A percentile compares a stretch with the other conserved stretches of the same genome.
Evolutionary conservation across 75 land plant species (phyloP).

Genomic region (Gnetum montanum): DNA sequence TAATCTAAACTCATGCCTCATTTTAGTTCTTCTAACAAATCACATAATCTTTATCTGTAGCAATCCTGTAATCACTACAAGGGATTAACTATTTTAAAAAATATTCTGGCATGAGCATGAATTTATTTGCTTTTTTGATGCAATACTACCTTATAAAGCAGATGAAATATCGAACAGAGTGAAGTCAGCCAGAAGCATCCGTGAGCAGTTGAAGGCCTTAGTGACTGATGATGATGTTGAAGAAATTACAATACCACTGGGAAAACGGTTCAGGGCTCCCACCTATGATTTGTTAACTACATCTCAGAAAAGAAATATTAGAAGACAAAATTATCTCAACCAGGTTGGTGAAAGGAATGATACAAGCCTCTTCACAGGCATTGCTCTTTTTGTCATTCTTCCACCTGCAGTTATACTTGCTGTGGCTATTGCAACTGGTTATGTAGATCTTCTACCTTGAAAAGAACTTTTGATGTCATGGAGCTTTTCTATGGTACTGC

Average conservation of each 20-base stretch:
- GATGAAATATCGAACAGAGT: neutral
- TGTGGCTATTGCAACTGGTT: constrained; percentile 68
- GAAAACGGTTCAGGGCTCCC: constrained; percentile 32
- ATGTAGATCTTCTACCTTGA: constrained; percentile 78
- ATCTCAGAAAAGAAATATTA: constrained; percentile 87
- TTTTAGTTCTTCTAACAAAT: neutral
- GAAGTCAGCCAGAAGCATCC: constrained; percentile 33
- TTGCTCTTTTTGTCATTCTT: constrained; percentile 63
- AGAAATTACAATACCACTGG: constrained; percentile 53
- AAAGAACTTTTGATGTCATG: too few species aligned
- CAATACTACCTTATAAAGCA: neutral
- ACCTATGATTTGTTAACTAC: constrained; percentile 46
- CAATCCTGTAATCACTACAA: neutral
- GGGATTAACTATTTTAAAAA: neutral
- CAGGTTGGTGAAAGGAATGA: constrained; percentile 77
- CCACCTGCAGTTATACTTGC: constrained; percentile 76
- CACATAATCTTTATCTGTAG: neutral
- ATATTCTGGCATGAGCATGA: neutral
- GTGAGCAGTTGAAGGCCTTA: constrained; percentile 54
- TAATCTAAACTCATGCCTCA: neutral
- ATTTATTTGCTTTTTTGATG: too few species aligned
- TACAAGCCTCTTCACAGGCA: constrained; percentile 53
- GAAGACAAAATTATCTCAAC: constrained; percentile 75
- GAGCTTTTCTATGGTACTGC: too few species aligned
- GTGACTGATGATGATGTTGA: constrained; percentile 31